Evolutionary conservation across 106 monocot species (phyloP).

Genomic region (Vanilla planifolia): DNA sequence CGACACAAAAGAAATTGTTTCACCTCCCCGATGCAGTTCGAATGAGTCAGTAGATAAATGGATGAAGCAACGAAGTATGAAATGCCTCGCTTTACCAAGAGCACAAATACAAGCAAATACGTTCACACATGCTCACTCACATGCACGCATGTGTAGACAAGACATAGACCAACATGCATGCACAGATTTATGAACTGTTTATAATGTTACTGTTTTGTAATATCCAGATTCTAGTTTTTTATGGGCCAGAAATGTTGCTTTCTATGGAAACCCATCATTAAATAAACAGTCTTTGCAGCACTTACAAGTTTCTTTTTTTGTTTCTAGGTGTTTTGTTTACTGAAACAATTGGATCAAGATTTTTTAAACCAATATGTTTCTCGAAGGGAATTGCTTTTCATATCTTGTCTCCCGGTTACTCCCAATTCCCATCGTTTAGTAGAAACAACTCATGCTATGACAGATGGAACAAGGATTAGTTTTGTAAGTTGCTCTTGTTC

Average conservation of each 20-base stretch:
- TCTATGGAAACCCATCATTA: neutral
- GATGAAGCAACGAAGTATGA: no score
- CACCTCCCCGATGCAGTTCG: no score
- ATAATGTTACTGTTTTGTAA: no score
- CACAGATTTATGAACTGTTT: no score
- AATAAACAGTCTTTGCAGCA: neutral
- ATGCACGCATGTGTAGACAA: no score
- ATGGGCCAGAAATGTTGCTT: neutral
- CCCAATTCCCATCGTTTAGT: constrained; percentile 68
- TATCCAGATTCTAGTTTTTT: neutral
- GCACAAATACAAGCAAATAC: no score
- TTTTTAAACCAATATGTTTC: constrained; percentile 50
- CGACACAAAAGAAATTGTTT: no score
- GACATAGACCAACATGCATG: no score
- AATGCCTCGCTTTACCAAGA: no score
- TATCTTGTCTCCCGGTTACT: constrained; percentile 68
- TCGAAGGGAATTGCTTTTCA: constrained; percentile 62
- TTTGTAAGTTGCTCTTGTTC: constrained; percentile 42
- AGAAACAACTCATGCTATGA: constrained; percentile 27
- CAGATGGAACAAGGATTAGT: constrained; percentile 47
- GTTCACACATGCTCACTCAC: no score
- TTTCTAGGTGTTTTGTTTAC: constrained; percentile 57
- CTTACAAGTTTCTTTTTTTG: neutral
- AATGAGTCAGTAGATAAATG: no score
- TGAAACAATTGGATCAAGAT: constrained; percentile 54